These are phyloP conservation scores for Stramenopiles sp. DNA, from an alignment of 352 stramenopile genomes.

Conservation along the genomic window DNA sequence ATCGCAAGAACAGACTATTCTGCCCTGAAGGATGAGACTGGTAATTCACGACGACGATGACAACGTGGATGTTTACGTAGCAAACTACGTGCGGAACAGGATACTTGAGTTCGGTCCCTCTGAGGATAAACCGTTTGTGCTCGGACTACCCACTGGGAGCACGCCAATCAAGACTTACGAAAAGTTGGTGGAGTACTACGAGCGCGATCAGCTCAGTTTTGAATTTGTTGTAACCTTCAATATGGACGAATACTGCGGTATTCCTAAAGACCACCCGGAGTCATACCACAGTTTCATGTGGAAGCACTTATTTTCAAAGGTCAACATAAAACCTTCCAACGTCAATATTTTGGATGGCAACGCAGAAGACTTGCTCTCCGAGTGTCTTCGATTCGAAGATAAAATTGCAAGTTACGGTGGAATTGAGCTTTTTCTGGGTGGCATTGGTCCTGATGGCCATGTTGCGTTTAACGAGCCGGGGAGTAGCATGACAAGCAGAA, in stretches of 20 bases:
- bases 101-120: constrained; percentile 54
- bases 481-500: constrained; percentile 47
- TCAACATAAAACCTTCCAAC: constrained; percentile 54
- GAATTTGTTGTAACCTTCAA: constrained; percentile 67
- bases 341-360: constrained; percentile 63
- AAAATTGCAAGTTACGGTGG: constrained; percentile 52
- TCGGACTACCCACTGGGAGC: constrained; percentile 56
- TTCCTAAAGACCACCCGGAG: constrained; percentile 49
- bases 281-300: constrained; percentile 72
- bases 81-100: constrained; percentile 47
- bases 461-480: constrained; percentile 76
- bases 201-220: constrained; percentile 38
- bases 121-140: constrained; percentile 44
- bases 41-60: constrained; percentile 52
- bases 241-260: constrained; percentile 63
- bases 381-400: constrained; percentile 47
- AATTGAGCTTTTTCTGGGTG: constrained; percentile 71
- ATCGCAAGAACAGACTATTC: no score
- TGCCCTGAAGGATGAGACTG: constrained; percentile 35
- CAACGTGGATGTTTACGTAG: constrained; percentile 45
- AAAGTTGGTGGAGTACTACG: constrained; percentile 47
- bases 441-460: constrained; percentile 69
- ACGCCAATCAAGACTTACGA: constrained; percentile 55
- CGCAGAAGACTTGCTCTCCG: constrained; percentile 40
- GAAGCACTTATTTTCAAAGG: constrained; percentile 59